These are phyloP conservation scores for Aspergillus transmontanensis DNA, from an alignment of 2,329 filamentous ascomycete genomes.

Conservation along the genomic window DNA sequence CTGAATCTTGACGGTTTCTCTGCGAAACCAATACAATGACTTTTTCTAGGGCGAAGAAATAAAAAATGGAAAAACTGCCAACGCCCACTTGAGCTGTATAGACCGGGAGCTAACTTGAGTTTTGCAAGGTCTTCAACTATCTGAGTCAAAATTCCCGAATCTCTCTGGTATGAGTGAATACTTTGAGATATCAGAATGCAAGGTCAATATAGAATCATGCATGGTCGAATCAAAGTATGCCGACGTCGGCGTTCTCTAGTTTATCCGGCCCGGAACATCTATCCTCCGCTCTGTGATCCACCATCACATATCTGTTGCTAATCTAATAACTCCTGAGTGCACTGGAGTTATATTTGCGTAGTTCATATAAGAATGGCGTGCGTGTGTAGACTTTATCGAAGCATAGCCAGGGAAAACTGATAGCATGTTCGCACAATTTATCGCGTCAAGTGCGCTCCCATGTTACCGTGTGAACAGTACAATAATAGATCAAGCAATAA, in stretches of 20 bases:
- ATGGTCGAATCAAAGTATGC: neutral
- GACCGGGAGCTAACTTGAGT: neutral
- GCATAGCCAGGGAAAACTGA: too few relatives aligned
- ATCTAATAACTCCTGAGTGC: too few relatives aligned
- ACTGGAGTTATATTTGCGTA: too few relatives aligned
- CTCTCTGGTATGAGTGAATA: neutral
- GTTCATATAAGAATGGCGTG: too few relatives aligned
- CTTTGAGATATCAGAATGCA: neutral
- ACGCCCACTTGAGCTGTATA: neutral
- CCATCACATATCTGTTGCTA: neutral
- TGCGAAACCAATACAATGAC: neutral
- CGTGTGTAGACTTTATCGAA: too few relatives aligned
- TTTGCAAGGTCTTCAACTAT: neutral
- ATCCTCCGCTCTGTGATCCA: neutral
- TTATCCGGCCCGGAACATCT: neutral
- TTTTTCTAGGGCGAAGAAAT: neutral
- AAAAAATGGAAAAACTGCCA: neutral
- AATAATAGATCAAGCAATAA: too few relatives aligned
- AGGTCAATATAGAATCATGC: neutral
- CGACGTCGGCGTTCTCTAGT: neutral
- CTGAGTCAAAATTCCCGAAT: accelerated
- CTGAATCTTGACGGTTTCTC: neutral
- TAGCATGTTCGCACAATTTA: too few relatives aligned
- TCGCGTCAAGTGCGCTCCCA: too few relatives aligned
- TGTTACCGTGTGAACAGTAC: too few relatives aligned